Base-by-base conservation (phyloP, 1,139 yeast species). In the Pneumocystis jirovecii region DNA sequence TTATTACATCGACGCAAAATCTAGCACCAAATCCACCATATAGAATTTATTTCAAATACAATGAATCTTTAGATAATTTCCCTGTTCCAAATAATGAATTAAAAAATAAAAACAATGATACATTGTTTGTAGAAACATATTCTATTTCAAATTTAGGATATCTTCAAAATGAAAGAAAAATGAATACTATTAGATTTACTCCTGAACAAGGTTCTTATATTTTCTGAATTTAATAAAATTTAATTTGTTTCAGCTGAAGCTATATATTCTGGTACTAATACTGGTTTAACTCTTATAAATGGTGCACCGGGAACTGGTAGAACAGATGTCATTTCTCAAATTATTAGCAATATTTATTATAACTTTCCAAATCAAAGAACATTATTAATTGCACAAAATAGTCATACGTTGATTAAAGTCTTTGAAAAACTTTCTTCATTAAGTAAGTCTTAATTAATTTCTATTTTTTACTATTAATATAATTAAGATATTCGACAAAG, bases 271-370 rank as follows among this genome's bases (percentile, higher is more conserved):
- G 76, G 79, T 1, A 67, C 75, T 4, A 67, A 69, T 5, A 73
- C 75, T 17, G 79, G 80, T 1, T 66, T 81, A 21, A 75, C 78
- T 1, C 68, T 80, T 7, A 71, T 81, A 3, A 75, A 74, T 61
- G 83, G 83, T 0, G 77, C 81, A 0, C 79, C 82, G 0, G 83
- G 83, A 0, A 77, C 83, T 0, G 84, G 84, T 1, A 81, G 81
- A 70, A 70, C 74, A 1, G 70, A 70, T 15, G 69, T 76, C 1
- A 71, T 74, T 1, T 69, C 73, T 0, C 72, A 73, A 37, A 68
- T 74, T 5, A 57, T 75, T 7, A 68, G 68, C 19, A 68, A 72
- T 19, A 61, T 79, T 5, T 64, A 68, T 37, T 67, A 69, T 25
- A 76, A 75, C 65, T 72, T 70, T 63, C 73, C 77, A 1, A 63